Percentiles rank a stretch among this genome's conserved stretches.
Conservation (phyloP, 2,329 filamentous ascomycete genomes). For the Alternaria sp. region DNA sequence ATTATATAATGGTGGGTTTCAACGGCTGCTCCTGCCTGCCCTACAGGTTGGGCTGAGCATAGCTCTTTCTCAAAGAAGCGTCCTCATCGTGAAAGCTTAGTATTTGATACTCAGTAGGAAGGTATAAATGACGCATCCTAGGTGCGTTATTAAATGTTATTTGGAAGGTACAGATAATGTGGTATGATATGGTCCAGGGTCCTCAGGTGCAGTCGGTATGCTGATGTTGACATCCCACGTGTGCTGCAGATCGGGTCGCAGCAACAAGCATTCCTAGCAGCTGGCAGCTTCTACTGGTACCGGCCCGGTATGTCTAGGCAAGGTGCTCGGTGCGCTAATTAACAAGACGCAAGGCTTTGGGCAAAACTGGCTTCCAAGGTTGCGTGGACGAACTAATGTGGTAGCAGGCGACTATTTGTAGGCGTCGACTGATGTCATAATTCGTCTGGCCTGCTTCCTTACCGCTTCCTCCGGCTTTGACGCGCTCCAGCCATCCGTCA, state of each 20-base stretch:
- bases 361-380: neutral
- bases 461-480: constrained; percentile 12
- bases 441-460: constrained; percentile 14
- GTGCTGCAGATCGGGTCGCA: neutral
- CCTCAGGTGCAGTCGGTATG: neutral
- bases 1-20: constrained; percentile 3
- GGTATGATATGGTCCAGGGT: neutral
- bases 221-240: neutral
- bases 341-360: constrained; percentile 3
- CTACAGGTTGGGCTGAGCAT: neutral
- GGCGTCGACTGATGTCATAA: constrained; percentile 16
- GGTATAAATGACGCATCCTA: neutral
- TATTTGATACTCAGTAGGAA: too few relatives aligned
- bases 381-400: constrained; percentile 7
- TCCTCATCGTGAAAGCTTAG: too few relatives aligned
- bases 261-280: neutral
- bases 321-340: neutral
- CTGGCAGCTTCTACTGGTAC: too few relatives aligned
- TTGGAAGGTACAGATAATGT: neutral
- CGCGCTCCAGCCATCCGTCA: constrained; percentile 3
- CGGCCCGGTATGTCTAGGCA: neutral
- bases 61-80: neutral
- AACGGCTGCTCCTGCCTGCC: neutral
- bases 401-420: constrained; percentile 7
- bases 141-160: too few relatives aligned